phyloP scores from a whole-genome alignment of 805 yeast species.

The Spathaspora gorwiae region DNA sequence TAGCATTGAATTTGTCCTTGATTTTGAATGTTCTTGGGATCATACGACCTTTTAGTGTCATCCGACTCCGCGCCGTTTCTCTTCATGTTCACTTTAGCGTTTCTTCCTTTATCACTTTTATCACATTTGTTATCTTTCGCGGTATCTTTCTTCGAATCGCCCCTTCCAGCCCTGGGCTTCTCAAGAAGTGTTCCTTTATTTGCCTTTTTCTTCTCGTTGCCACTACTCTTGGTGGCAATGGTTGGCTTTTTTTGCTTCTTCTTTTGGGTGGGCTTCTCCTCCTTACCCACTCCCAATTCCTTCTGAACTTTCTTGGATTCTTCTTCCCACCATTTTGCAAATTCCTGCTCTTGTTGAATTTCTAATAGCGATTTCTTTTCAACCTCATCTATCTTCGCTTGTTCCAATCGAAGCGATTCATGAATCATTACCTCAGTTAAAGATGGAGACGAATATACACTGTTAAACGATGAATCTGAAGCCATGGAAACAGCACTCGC shows the following conservation, averaged over 20 bases:
- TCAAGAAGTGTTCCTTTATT: neutral
- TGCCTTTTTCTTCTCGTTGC: slow-evolving; percentile 1
- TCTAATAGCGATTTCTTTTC: slow-evolving; percentile 54
- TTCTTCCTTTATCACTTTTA: no score
- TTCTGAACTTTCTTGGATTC: slow-evolving; percentile 66
- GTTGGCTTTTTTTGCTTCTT: slow-evolving; percentile 1
- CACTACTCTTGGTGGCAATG: slow-evolving; percentile 2
- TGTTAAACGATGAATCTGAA: slow-evolving; percentile 4
- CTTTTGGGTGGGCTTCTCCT: neutral
- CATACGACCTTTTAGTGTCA: neutral
- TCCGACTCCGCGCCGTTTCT: no score
- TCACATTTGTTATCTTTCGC: no score
- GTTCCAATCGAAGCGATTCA: slow-evolving; percentile 39
- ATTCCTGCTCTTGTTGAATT: slow-evolving; percentile 75
- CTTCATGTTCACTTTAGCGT: no score
- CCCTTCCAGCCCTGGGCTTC: neutral
- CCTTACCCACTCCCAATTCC: slow-evolving; percentile 16
- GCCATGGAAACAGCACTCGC: slow-evolving; percentile 1
- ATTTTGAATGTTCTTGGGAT: neutral
- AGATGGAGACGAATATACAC: slow-evolving; percentile 20
- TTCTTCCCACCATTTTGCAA: slow-evolving; percentile 83
- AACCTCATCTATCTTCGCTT: slow-evolving; percentile 20
- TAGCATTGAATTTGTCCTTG: neutral
- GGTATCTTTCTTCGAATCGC: no score
- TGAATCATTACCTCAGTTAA: slow-evolving; percentile 43